Evolutionary conservation across 352 stramenopile genomes (phyloP).

Genomic region (Plasmopara viticola): DNA sequence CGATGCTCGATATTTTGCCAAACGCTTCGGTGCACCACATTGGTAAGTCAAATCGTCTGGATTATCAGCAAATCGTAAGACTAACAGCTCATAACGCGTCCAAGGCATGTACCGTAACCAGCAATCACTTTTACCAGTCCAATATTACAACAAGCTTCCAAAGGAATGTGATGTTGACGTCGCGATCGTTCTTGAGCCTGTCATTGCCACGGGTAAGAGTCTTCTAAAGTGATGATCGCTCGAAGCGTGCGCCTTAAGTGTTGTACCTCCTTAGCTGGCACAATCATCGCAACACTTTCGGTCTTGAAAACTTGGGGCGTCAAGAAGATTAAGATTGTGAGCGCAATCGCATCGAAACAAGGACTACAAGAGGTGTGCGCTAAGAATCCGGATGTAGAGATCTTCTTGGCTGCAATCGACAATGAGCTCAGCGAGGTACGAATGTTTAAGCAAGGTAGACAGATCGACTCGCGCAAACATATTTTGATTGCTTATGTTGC

Average conservation of each 20-base stretch:
- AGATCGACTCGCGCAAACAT: no score
- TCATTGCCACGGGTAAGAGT: slow-evolving; percentile 89
- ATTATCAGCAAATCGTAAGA: slow-evolving; percentile 1
- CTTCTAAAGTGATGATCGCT: background rate
- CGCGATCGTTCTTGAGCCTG: slow-evolving; percentile 95
- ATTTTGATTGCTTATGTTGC: no score
- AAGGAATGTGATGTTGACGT: slow-evolving; percentile 89
- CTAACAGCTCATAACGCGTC: slow-evolving; percentile 1
- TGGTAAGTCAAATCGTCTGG: slow-evolving; percentile 42
- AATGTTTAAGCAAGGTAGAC: slow-evolving; percentile 3
- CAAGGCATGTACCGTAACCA: slow-evolving; percentile 88
- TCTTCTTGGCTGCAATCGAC: slow-evolving; percentile 73
- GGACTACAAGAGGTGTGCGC: slow-evolving; percentile 82
- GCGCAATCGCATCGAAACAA: slow-evolving; percentile 89
- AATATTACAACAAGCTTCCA: slow-evolving; percentile 99
- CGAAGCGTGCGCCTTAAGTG: background rate
- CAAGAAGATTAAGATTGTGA: slow-evolving; percentile 91
- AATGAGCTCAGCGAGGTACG: slow-evolving; percentile 63
- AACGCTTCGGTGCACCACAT: slow-evolving; percentile 96
- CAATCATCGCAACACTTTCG: slow-evolving; percentile 91
- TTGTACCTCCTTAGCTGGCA: slow-evolving; percentile 49
- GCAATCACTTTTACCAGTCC: slow-evolving; percentile 89
- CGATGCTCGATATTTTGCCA: slow-evolving; percentile 95
- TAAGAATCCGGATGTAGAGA: slow-evolving; percentile 74
- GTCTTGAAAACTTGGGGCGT: slow-evolving; percentile 96